phyloP scores from a whole-genome alignment of 1,139 yeast species.

The Geotrichum carabidarum region DNA sequence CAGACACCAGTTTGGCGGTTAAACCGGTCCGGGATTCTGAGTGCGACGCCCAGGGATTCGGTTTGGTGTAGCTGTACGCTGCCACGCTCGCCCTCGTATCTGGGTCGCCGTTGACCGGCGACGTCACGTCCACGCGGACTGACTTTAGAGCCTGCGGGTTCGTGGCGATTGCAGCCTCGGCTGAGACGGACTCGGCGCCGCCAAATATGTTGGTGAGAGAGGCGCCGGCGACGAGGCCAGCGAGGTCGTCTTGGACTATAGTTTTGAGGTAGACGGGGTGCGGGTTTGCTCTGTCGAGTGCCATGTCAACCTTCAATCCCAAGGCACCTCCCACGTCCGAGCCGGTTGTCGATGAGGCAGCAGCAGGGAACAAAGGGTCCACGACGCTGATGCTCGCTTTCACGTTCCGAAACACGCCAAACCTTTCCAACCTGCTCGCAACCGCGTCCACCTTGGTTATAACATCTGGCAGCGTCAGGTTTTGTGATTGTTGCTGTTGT shows the following conservation, averaged over 20 bases:
- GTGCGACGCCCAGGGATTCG: slow-evolving; percentile 8
- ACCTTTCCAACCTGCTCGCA: slow-evolving; percentile 31
- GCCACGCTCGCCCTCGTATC: slow-evolving; percentile 13
- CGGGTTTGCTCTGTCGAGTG: slow-evolving; percentile 31
- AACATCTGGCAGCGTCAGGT: slow-evolving; percentile 30
- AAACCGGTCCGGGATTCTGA: slow-evolving; percentile 3
- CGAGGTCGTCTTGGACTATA: slow-evolving; percentile 86
- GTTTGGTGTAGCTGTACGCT: slow-evolving; percentile 2
- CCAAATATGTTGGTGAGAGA: slow-evolving; percentile 77
- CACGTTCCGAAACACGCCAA: slow-evolving; percentile 44
- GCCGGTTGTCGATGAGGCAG: too few relatives aligned
- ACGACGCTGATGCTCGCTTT: slow-evolving; percentile 40
- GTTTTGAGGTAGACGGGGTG: slow-evolving; percentile 88
- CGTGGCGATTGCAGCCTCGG: slow-evolving; percentile 79
- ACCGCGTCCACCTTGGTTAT: slow-evolving; percentile 33
- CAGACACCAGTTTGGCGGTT: slow-evolving; percentile 10
- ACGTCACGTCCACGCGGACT: slow-evolving; percentile 34
- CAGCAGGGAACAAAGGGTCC: slow-evolving; percentile 19
- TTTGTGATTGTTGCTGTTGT: slow-evolving; percentile 18
- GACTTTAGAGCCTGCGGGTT: slow-evolving; percentile 60
- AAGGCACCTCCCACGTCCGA: too few relatives aligned
- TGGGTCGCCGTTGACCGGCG: slow-evolving; percentile 43
- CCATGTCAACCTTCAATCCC: slow-evolving; percentile 26
- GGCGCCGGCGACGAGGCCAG: slow-evolving; percentile 46
- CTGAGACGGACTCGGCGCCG: slow-evolving; percentile 73